Conservation (phyloP, 108 stramenopile species). For the Conticribra guillardii region DNA sequence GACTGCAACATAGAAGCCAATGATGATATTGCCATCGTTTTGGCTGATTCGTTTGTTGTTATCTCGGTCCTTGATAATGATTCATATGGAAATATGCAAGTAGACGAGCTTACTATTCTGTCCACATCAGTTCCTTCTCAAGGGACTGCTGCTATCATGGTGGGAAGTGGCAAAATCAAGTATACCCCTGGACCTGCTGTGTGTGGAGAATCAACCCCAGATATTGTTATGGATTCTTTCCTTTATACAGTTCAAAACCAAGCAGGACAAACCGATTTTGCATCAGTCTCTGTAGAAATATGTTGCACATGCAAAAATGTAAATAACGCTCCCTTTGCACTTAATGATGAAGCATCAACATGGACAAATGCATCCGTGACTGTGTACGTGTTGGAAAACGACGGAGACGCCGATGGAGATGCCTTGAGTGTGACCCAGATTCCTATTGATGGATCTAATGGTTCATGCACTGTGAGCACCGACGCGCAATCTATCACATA, state of each 20-base stretch:
- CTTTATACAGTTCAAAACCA: slow-evolving; percentile 1
- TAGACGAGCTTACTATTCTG: not conserved
- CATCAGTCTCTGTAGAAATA: slow-evolving; percentile 3
- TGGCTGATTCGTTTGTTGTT: not conserved
- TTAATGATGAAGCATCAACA: not conserved
- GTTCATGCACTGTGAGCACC: not conserved
- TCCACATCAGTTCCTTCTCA: not conserved
- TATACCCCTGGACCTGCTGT: not conserved
- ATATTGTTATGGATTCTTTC: slow-evolving; percentile 1
- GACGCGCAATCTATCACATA: not conserved
- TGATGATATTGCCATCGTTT: not conserved
- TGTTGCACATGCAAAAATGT: not conserved
- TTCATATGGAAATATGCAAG: not conserved
- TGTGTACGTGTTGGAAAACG: not conserved
- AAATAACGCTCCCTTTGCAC: not conserved
- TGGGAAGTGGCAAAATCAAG: not conserved
- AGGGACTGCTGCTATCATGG: not conserved
- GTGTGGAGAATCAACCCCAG: not conserved
- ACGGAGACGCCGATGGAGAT: slow-evolving; percentile 1
- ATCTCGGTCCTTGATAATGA: not conserved
- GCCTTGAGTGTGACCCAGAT: not conserved
- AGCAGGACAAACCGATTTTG: not conserved
- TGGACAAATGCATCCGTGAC: not conserved
- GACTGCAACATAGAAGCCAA: not conserved
- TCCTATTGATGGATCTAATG: not conserved